A percentile compares a stretch with the other conserved stretches of the same genome.
These are phyloP conservation scores for Penicillium arizonense DNA, from an alignment of 495 filamentous ascomycete species.

Conservation along the genomic window DNA sequence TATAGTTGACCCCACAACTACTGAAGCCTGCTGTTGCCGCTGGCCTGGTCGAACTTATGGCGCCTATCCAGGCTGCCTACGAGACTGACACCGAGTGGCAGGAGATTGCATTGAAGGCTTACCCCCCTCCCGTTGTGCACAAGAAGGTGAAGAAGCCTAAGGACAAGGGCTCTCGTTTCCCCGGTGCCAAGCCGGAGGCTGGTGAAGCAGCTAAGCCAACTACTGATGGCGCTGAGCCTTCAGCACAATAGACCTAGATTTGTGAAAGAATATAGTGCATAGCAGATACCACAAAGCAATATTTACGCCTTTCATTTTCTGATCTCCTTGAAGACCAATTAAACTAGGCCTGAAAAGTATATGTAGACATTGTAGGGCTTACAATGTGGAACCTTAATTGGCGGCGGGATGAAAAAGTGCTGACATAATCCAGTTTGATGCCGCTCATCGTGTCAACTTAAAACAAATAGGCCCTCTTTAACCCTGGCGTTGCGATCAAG, in stretches of 20 bases:
- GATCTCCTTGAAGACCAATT: too few species aligned
- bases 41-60: slow-evolving; percentile 65
- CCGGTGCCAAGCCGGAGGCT: not conserved
- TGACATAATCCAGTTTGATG: not conserved
- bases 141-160: slow-evolving; percentile 5
- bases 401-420: not conserved
- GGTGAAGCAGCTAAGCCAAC: not conserved
- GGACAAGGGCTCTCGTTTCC: slow-evolving; percentile 1
- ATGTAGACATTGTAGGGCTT: too few species aligned
- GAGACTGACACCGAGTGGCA: slow-evolving; percentile 67
- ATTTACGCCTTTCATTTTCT: too few species aligned
- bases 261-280: too few species aligned
- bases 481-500: not conserved
- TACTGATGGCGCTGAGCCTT: too few species aligned
- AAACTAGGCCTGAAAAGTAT: too few species aligned
- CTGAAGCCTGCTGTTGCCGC: slow-evolving; percentile 69
- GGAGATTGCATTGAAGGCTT: slow-evolving; percentile 40
- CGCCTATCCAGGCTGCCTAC: slow-evolving; percentile 67
- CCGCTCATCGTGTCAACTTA: slow-evolving; percentile 1
- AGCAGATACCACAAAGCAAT: too few species aligned
- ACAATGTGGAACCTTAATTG: too few species aligned
- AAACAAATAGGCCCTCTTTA: not conserved
- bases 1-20: slow-evolving; percentile 70
- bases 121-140: not conserved
- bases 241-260: too few species aligned